Evolutionary conservation across 768 basidiomycete species (phyloP).

Genomic region (Boletus huronensis): DNA sequence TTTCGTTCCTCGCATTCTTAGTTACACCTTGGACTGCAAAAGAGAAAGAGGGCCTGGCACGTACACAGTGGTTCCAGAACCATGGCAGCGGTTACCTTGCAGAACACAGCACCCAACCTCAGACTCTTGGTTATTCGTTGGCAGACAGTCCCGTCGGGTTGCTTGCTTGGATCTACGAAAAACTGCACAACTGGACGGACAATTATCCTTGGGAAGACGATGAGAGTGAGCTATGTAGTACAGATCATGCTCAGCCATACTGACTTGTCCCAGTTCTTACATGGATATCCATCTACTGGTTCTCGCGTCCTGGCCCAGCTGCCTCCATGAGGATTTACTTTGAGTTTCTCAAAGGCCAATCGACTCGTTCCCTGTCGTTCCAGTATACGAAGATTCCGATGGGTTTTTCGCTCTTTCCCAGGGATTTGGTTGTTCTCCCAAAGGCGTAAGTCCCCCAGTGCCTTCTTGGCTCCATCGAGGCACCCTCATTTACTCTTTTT

Average conservation of each 20-base stretch:
- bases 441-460: slow-evolving; percentile 32
- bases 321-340: slow-evolving; percentile 59
- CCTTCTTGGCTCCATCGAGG: not conserved
- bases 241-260: not conserved
- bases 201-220: slow-evolving; percentile 56
- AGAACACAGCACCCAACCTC: slow-evolving; percentile 42
- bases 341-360: slow-evolving; percentile 31
- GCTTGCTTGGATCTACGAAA: slow-evolving; percentile 54
- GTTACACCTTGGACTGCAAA: slow-evolving; percentile 27
- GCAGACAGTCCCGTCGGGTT: slow-evolving; percentile 56
- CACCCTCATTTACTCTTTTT: not conserved
- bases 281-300: slow-evolving; percentile 58
- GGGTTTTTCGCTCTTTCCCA: slow-evolving; percentile 52
- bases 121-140: slow-evolving; percentile 52
- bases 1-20: slow-evolving; percentile 27
- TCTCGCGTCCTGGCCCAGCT: slow-evolving; percentile 56
- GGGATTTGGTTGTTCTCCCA: slow-evolving; percentile 39
- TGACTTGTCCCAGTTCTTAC: slow-evolving; percentile 43
- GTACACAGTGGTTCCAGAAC: slow-evolving; percentile 14
- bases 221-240: slow-evolving; percentile 38
- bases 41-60: slow-evolving; percentile 26
- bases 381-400: slow-evolving; percentile 36
- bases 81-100: slow-evolving; percentile 31
- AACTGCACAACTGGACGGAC: slow-evolving; percentile 48
- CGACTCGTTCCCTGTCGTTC: fast-evolving